Evolutionary conservation across 2,329 filamentous ascomycete species (phyloP).

Genomic region (Pseudogymnoascus pannorum): DNA sequence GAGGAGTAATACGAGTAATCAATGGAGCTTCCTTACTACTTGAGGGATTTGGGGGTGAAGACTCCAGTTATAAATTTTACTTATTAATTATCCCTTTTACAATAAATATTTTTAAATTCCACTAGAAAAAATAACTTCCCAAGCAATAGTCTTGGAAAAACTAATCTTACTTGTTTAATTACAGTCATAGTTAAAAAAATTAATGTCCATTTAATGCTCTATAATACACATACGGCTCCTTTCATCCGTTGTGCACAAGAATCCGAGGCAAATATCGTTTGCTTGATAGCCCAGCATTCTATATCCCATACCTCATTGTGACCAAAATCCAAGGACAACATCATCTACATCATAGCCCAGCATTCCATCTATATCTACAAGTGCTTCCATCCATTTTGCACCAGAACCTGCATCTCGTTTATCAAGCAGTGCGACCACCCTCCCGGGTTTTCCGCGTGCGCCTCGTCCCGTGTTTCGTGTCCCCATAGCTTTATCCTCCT

Average conservation of each 20-base stretch:
- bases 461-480: conserved; percentile 28
- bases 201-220: not conserved
- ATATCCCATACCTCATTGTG: not conserved
- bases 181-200: not conserved
- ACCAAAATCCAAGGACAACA: not conserved
- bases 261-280: not conserved
- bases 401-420: conserved; percentile 55
- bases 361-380: not conserved
- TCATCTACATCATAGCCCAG: not conserved
- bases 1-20: not conserved
- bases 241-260: not conserved
- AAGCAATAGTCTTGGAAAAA: not conserved
- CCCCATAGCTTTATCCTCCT: conserved; percentile 20
- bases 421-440: conserved; percentile 46
- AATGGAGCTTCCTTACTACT: not conserved
- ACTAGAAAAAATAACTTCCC: not conserved
- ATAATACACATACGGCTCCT: conserved; percentile 31
- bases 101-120: not conserved
- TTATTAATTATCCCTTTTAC: not conserved
- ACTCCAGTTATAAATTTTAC: not conserved
- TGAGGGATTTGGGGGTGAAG: not conserved
- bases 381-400: conserved; percentile 51
- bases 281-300: not conserved
- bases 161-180: conserved; percentile 2
- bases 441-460: conserved; percentile 33